Percentiles rank a stretch among this genome's conserved stretches.
phyloP scores from a whole-genome alignment of 129 eudicot species.

The Logfia minima region DNA sequence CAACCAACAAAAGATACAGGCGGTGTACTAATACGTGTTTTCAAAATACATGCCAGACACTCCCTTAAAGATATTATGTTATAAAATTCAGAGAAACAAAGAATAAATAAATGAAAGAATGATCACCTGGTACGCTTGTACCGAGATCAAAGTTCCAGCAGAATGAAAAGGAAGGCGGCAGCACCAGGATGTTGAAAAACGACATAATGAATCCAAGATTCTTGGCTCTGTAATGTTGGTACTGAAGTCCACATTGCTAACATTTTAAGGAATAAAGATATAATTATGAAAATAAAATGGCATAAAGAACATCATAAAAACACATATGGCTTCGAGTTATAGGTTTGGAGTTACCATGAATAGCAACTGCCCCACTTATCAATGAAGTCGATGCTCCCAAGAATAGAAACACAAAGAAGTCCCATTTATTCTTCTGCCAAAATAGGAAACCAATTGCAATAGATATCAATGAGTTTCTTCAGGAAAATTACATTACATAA shows the following conservation, averaged over 20 bases:
- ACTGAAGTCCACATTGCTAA: slow-evolving; percentile 72
- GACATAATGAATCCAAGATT: slow-evolving; percentile 67
- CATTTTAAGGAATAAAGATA: slow-evolving; percentile 11
- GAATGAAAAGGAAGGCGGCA: slow-evolving; percentile 56
- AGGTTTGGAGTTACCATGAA: slow-evolving; percentile 57
- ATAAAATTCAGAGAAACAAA: not conserved
- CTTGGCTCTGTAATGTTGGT: slow-evolving; percentile 48
- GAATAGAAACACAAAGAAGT: slow-evolving; percentile 68
- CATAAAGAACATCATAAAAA: not conserved
- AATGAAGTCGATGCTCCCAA: slow-evolving; percentile 66
- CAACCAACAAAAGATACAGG: not conserved
- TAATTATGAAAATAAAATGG: not conserved
- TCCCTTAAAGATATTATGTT: not conserved
- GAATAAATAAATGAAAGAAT: slow-evolving; percentile 18
- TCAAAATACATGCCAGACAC: not conserved
- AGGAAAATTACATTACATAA: not conserved
- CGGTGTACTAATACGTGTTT: not conserved
- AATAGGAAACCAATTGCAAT: slow-evolving; percentile 9
- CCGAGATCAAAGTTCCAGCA: slow-evolving; percentile 54
- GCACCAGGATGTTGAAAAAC: slow-evolving; percentile 67
- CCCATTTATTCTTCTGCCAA: slow-evolving; percentile 91
- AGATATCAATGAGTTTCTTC: slow-evolving; percentile 12
- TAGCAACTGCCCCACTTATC: slow-evolving; percentile 51
- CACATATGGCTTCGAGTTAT: not conserved
- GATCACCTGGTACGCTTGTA: slow-evolving; percentile 68